Evolutionary conservation across 1,139 yeast genomes (phyloP), one percentile per base, ranked within the genome.

Genomic region (Pichia cactophila): DNA sequence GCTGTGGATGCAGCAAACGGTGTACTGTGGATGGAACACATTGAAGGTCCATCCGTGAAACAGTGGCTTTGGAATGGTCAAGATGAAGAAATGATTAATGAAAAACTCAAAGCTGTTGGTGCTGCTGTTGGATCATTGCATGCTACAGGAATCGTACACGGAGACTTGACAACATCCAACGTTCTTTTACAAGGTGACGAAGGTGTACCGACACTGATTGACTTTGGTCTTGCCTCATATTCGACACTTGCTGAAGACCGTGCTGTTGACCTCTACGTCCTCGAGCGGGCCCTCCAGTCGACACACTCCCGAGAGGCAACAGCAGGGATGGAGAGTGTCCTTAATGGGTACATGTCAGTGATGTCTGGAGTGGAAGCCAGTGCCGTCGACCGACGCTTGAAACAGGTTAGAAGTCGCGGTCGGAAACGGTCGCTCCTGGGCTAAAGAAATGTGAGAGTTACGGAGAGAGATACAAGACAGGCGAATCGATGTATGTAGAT

Each of bases 381-480:
- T 10, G 95, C 86, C 54, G 78, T 84, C 1, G 58, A 79, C 50
- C 72, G 72, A 50, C 75, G 90, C 61, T 74, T 92, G 49, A 87
- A 83, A 49, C 95, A 86, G 47, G 98, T 92, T 1, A 73, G 97
- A 58, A 67, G 85, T 69, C 78, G 98, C 62, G 99, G 99, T 1
- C 75, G 99, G 58, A 92, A 92, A 75, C 77, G 98, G 66, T 85
- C 95, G 56, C 87, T 90, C 96, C 71, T 90, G 46, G 97, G 97
- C 14, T 37, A 26, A 17, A 14, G 31, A 29, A 11, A 29, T 10
- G 31, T 4, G 31, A 29, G 31, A 29, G 12, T 10, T 10, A 11
- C 10, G 31, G 12, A 29, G 31, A 29, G 31, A 29, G 31, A 28
- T 9, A 10, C 8, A 10, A 28, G 31, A 10, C 31, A 10, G 31